Conservation (phyloP, 805 yeast species). For the Ascoidea tarda region DNA sequence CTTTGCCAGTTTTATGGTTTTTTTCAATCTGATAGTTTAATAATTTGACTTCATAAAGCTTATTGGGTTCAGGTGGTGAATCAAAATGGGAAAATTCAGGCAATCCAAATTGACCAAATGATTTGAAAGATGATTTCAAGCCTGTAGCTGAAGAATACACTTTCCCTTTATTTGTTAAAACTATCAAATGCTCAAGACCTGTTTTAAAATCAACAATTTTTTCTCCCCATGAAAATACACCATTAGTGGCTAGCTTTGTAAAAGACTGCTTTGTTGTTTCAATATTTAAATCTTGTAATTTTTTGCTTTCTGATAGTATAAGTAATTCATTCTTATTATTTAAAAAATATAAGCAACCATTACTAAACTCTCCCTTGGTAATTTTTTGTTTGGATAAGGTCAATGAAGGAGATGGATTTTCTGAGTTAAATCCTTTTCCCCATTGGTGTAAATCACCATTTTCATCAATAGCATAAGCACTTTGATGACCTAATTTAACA, state of each 20-base stretch:
- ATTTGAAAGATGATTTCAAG: constrained; percentile 24
- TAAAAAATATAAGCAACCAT: constrained; percentile 36
- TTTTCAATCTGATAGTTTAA: constrained; percentile 30
- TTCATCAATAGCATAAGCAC: constrained; percentile 45
- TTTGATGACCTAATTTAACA: constrained; percentile 27
- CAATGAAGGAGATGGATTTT: constrained; percentile 17
- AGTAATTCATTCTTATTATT: constrained; percentile 21
- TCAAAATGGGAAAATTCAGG: constrained; percentile 59
- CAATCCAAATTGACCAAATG: constrained; percentile 73
- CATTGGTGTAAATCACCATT: constrained; percentile 68
- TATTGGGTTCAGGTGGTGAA: constrained; percentile 31
- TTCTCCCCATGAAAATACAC: constrained; percentile 26
- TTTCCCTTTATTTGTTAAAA: constrained; percentile 43
- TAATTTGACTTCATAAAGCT: constrained; percentile 39
- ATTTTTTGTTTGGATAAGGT: constrained; percentile 35
- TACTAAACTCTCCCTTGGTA: constrained; percentile 31
- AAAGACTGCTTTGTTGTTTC: constrained; percentile 9
- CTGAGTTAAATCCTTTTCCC: constrained; percentile 29
- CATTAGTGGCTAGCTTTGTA: constrained; percentile 2
- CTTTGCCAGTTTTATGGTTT: constrained; percentile 4
- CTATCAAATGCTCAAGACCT: constrained; percentile 61
- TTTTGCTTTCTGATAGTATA: constrained; percentile 18
- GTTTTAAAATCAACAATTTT: constrained; percentile 34
- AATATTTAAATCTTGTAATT: constrained; percentile 16
- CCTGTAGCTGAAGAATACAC: constrained; percentile 56